Percentiles rank a stretch among this genome's conserved stretches.
These are phyloP conservation scores for Pichia membranifaciens DNA, from an alignment of 805 yeast species.

Conservation along the genomic window DNA sequence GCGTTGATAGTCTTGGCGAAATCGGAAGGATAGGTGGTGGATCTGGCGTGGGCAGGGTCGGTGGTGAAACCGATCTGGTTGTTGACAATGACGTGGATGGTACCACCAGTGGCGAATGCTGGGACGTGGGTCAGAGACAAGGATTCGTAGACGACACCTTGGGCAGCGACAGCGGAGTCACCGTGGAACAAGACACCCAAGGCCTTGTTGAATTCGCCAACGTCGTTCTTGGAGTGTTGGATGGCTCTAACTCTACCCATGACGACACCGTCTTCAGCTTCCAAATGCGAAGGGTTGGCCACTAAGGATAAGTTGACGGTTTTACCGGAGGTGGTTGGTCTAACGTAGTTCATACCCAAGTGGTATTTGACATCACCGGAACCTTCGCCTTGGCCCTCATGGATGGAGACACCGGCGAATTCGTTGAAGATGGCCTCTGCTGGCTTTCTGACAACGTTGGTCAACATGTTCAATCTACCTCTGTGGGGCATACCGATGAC, in stretches of 20 bases:
- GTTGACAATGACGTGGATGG: slow-evolving; percentile 90
- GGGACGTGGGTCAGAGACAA: slow-evolving; percentile 91
- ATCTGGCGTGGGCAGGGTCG: slow-evolving; percentile 95
- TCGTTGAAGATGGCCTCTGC: slow-evolving; percentile 96
- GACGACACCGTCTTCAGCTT: slow-evolving; percentile 98
- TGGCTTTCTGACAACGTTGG: slow-evolving; percentile 97
- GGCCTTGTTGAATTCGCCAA: slow-evolving; percentile 78
- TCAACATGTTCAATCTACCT: slow-evolving; percentile 96
- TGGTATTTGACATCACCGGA: slow-evolving; percentile 99
- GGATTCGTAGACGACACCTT: slow-evolving; percentile 98
- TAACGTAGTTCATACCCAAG: slow-evolving; percentile 97
- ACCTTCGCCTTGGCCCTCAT: slow-evolving; percentile 95
- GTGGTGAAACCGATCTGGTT: slow-evolving; percentile 99
- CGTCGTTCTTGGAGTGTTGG: slow-evolving; percentile 84
- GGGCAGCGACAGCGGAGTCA: slow-evolving; percentile 98
- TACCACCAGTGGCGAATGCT: slow-evolving; percentile 97
- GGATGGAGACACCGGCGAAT: slow-evolving; percentile 77
- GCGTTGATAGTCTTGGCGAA: slow-evolving; percentile 95
- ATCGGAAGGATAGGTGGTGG: slow-evolving; percentile 97
- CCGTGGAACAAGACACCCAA: slow-evolving; percentile 93
- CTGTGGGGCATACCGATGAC: slow-evolving; percentile 99
- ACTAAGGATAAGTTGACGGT: slow-evolving; percentile 91
- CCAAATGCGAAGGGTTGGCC: slow-evolving; percentile 98
- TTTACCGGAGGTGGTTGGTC: slow-evolving; percentile 98
- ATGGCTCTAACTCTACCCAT: slow-evolving; percentile 97